Evolutionary conservation across 2,329 filamentous ascomycete genomes (phyloP).

Genomic region (Lecanosticta acicola): DNA sequence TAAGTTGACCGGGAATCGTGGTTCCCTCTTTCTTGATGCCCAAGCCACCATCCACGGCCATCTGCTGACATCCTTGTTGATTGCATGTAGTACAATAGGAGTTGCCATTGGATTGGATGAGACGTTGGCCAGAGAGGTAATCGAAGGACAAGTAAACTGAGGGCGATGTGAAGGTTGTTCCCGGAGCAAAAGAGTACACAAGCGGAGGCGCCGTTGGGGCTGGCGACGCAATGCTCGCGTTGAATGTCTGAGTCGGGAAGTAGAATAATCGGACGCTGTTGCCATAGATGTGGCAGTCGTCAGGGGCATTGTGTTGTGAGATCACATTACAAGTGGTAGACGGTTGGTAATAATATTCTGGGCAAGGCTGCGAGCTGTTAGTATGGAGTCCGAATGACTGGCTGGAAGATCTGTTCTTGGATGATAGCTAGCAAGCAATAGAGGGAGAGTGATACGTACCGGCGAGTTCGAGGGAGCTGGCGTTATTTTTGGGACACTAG

Average conservation of each 20-base stretch:
- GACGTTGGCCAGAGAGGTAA: constrained; percentile 10
- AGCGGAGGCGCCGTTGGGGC: constrained; percentile 5
- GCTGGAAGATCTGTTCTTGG: too few species aligned
- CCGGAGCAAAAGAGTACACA: constrained; percentile 11
- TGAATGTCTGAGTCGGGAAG: constrained; percentile 14
- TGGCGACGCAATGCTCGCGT: neutral
- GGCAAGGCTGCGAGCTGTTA: constrained; percentile 6
- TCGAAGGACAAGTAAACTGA: constrained; percentile 22
- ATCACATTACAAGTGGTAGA: constrained; percentile 9
- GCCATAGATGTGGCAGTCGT: constrained; percentile 14
- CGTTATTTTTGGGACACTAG: constrained; percentile 17
- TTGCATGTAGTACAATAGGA: constrained; percentile 4
- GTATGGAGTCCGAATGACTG: too few species aligned
- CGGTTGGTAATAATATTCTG: constrained; percentile 11
- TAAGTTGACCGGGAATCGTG: constrained; percentile 7
- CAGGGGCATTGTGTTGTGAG: neutral
- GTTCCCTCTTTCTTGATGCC: constrained; percentile 3
- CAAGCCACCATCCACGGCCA: constrained; percentile 9
- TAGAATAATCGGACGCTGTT: constrained; percentile 21
- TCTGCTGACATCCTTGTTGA: constrained; percentile 3
- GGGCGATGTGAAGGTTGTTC: constrained; percentile 21
- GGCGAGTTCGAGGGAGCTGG: constrained; percentile 19
- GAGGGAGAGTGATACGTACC: neutral
- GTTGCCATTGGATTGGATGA: neutral
- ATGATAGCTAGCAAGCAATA: too few species aligned